Evolutionary conservation across 1,284 basidiomycete genomes (phyloP), one percentile per base, ranked within the genome.

Genomic region (Cystobasidium sp.): DNA sequence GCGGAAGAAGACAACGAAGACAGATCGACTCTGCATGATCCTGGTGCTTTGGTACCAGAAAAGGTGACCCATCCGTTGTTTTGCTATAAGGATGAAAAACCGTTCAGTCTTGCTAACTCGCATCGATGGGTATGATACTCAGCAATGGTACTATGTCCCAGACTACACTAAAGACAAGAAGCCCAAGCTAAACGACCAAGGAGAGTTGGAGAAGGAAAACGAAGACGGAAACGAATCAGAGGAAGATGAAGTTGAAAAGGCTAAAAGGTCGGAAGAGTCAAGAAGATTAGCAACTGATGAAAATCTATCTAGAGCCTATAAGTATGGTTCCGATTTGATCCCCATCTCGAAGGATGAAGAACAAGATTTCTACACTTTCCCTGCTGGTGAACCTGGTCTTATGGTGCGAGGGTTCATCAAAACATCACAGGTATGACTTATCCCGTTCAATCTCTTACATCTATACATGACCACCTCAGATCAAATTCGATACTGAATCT

Each of bases 331-430:
- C 18, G 70, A 73, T 47, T 61, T 73, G 20, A 65, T 73, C 8
- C 70, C 70, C 10, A 56, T 73, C 12, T 71, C 69, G 41, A 71
- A 71, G 44, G 69, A 71, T 18, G 69, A 71, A 43, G 69, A 71
- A 46, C 43, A 41, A 10, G 70, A 73, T 39, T 47, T 51, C 16
- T 58, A 55, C 16, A 31, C 24, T 39, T 66, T 73, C 49, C 62
- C 70, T 14, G 70, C 52, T 41, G 70, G 70, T 7, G 61, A 59
- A 59, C 51, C 70, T 39, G 63, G 51, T 44, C 43, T 73, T 24
- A 43, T 53, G 51, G 70, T 73, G 22, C 47, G 70, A 41, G 70
- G 70, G 12, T 73, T 73, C 49, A 51, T 66, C 18, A 65, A 65
- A 41, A 59, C 56, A 41, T 59, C 56, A 43, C 56, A 59, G 56